Evolutionary conservation across 306 rosid species (phyloP).

Genomic region (Styphnolobium japonicum): DNA sequence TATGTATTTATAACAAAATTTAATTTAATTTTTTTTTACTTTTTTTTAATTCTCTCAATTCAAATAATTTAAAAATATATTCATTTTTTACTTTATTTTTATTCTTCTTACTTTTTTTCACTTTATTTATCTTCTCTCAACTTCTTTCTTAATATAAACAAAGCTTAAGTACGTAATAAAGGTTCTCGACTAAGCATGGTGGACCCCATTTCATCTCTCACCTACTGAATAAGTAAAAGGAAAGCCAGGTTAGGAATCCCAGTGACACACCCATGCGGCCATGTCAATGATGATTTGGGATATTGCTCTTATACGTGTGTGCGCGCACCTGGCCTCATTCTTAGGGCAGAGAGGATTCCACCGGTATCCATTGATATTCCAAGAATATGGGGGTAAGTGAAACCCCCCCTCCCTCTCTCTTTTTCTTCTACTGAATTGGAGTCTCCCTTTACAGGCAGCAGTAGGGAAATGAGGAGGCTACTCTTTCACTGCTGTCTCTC

Average conservation of each 20-base stretch:
- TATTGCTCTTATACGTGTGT: not conserved
- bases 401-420: no score
- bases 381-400: conserved; percentile 50
- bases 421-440: not conserved
- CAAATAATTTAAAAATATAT: no score
- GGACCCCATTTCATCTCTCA: conserved; percentile 3
- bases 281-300: not conserved
- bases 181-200: conserved; percentile 3
- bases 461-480: not conserved
- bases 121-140: no score
- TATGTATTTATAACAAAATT: no score
- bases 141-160: no score
- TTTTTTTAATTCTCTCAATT: no score
- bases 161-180: no score
- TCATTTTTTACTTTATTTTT: no score
- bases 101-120: no score
- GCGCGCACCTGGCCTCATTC: not conserved
- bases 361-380: conserved; percentile 44
- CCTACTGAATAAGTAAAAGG: not conserved
- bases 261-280: not conserved
- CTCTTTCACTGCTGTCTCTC: not conserved
- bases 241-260: not conserved
- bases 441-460: not conserved
- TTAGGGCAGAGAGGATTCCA: conserved; percentile 30
- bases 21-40: no score